Base-by-base conservation (phyloP, 345 rosid genomes). In the Durio zibethinus region DNA sequence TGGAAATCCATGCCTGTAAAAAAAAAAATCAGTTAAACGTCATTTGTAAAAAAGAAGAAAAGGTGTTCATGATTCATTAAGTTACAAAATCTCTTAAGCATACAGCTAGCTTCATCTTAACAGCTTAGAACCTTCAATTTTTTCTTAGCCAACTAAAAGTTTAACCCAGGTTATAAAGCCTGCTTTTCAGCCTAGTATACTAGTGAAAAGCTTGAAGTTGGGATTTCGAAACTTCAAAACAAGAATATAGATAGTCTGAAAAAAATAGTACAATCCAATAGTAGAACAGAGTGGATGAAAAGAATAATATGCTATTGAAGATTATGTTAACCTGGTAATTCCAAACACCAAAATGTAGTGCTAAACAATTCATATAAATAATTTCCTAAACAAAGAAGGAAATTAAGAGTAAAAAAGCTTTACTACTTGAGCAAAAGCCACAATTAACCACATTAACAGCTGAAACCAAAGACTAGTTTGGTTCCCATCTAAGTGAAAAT, bases 1-100 rank as follows among this genome's bases (percentile, higher is more conserved):
- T 93, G 98, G 78, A 95, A 89, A 79, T 86, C 93, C 96, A 95
- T 88, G 56, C 99, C 99, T 94, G 78, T 84, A 79, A 23, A 78
- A 36, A 50, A n/a, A n/a, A n/a, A n/a, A n/a, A n/a, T n/a, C n/a
- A n/a, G n/a, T n/a, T n/a, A n/a, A n/a, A n/a, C n/a, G n/a, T n/a
- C n/a, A n/a, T n/a, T n/a, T n/a, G n/a, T n/a, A n/a, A n/a, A n/a
- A n/a, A 15, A 16, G 10, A 61, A 61, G 38, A 66, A 42, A 42
- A 0, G 52, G 53, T 23, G 52, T 67, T 61, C 20, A 23, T 67
- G 20, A 23, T 38, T 66, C 50, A 40, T 40, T 31, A 11, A 66
- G 33, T 40, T 66, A 11, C 1, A 4, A n/a, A 65, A 67, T 14
- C 33, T 43, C 18, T 20, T 48, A 1, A 43, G 4, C 3, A 65